Conservation (phyloP, 148 eudicot species). For the Linanthus parryae region DNA sequence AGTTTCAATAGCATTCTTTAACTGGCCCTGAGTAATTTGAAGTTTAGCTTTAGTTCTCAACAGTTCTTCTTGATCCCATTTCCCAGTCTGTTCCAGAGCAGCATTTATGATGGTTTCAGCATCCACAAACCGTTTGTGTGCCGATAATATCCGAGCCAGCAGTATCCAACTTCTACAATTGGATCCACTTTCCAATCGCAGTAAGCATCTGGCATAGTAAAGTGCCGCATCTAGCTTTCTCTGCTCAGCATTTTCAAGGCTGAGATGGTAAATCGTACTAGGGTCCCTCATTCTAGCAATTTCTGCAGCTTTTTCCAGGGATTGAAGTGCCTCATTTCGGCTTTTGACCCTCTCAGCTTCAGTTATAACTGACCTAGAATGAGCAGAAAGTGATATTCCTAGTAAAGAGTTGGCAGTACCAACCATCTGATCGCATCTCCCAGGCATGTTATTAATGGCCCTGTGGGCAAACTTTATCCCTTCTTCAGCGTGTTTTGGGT, state of each 20-base stretch:
- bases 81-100: slow-evolving; percentile 63
- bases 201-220: slow-evolving; percentile 39
- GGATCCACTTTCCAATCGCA: slow-evolving; percentile 54
- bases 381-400: slow-evolving; percentile 43
- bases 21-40: slow-evolving; percentile 57
- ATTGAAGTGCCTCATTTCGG: slow-evolving; percentile 46
- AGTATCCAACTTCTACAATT: slow-evolving; percentile 46
- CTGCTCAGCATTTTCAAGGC: slow-evolving; percentile 58
- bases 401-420: slow-evolving; percentile 40
- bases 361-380: slow-evolving; percentile 34
- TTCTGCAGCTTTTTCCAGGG: slow-evolving; percentile 37
- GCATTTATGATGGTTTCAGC: slow-evolving; percentile 52
- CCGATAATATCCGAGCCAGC: slow-evolving; percentile 62
- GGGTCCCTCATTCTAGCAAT: slow-evolving; percentile 37
- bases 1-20: slow-evolving; percentile 46
- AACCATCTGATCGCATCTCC: slow-evolving; percentile 40
- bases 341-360: slow-evolving; percentile 37
- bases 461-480: slow-evolving; percentile 58
- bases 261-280: slow-evolving; percentile 40
- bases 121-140: slow-evolving; percentile 46
- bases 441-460: slow-evolving; percentile 41
- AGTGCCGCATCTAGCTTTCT: slow-evolving; percentile 63
- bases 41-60: slow-evolving; percentile 66
- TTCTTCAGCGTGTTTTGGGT: slow-evolving; percentile 41
- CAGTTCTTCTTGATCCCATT: slow-evolving; percentile 56